Conservation (phyloP, 805 yeast species). For the Zygoascus ofunaensis region DNA sequence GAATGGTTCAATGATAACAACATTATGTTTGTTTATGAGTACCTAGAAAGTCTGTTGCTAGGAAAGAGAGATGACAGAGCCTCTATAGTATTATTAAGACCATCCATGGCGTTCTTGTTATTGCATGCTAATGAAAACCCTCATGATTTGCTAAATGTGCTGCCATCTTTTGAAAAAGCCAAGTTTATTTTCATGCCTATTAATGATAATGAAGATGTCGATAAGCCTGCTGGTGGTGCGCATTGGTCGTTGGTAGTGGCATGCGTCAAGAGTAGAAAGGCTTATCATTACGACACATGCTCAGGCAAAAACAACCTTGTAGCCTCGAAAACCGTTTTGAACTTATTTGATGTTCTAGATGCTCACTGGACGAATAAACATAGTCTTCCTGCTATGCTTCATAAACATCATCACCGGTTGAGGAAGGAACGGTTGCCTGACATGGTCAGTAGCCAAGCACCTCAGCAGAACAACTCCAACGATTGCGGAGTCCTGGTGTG, state of each 20-base stretch:
- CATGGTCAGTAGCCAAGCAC: constrained; percentile 31
- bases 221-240: constrained; percentile 52
- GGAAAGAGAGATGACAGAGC: constrained; percentile 11
- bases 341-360: not conserved
- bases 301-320: constrained; percentile 34
- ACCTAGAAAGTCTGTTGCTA: constrained; percentile 34
- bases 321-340: constrained; percentile 23
- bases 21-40: constrained; percentile 53
- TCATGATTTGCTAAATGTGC: constrained; percentile 33
- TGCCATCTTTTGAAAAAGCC: constrained; percentile 38
- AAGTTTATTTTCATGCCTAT: constrained; percentile 57
- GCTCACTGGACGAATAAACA: not conserved
- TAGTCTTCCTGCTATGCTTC: not conserved
- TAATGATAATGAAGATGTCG: constrained; percentile 52
- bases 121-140: constrained; percentile 36
- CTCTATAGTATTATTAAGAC: constrained; percentile 38
- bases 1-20: constrained; percentile 73
- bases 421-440: constrained; percentile 8
- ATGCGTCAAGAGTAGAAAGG: constrained; percentile 33
- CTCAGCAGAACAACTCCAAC: constrained; percentile 41
- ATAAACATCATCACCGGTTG: not conserved
- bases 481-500: constrained; percentile 41
- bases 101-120: constrained; percentile 56
- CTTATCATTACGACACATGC: constrained; percentile 56
- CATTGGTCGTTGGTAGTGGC: constrained; percentile 68